Percentiles rank a stretch among this genome's conserved stretches.
Conservation (phyloP, 768 basidiomycete genomes). For the Xerocomus potaroensis region DNA sequence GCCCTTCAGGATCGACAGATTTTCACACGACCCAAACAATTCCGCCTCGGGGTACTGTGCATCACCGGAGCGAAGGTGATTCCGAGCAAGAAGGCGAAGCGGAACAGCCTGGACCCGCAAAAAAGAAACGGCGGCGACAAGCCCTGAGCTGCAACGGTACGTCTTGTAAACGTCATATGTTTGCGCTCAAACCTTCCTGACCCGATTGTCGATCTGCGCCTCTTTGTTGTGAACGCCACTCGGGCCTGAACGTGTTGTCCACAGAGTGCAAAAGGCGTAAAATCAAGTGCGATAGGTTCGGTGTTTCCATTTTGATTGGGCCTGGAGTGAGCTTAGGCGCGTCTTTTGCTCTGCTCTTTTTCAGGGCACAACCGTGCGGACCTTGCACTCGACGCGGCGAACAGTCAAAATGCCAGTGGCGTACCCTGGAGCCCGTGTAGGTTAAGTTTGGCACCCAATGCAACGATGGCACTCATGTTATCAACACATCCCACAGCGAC, state of each 20-base stretch:
- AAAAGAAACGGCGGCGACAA: slow-evolving; percentile 80
- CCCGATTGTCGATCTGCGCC: slow-evolving; percentile 3
- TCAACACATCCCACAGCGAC: slow-evolving; percentile 43
- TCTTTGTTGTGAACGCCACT: slow-evolving; percentile 1
- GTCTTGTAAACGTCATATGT: slow-evolving; percentile 22
- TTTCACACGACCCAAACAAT: slow-evolving; percentile 19
- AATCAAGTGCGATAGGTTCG: slow-evolving; percentile 83
- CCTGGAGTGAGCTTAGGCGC: slow-evolving; percentile 16
- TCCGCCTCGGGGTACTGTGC: slow-evolving; percentile 18
- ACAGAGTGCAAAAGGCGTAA: slow-evolving; percentile 83
- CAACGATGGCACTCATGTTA: slow-evolving; percentile 12
- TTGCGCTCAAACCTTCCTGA: slow-evolving; percentile 19
- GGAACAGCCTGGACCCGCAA: slow-evolving; percentile 54
- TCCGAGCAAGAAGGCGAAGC: slow-evolving; percentile 56
- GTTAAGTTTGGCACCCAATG: slow-evolving; percentile 24
- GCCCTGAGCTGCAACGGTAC: slow-evolving; percentile 83
- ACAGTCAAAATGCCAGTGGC: slow-evolving; percentile 78
- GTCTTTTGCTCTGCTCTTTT: slow-evolving; percentile 24
- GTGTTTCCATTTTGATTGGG: slow-evolving; percentile 9
- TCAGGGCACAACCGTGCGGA: slow-evolving; percentile 73
- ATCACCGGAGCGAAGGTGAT: slow-evolving; percentile 34
- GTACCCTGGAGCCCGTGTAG: slow-evolving; percentile 76
- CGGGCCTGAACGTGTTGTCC: slow-evolving; percentile 8
- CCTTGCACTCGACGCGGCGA: slow-evolving; percentile 80
- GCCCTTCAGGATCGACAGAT: slow-evolving; percentile 27